Percentiles rank a stretch among this genome's conserved stretches.
These are phyloP conservation scores for Pelargonium cotyledonis DNA, from an alignment of 441 rosid genomes.

Conservation along the genomic window DNA sequence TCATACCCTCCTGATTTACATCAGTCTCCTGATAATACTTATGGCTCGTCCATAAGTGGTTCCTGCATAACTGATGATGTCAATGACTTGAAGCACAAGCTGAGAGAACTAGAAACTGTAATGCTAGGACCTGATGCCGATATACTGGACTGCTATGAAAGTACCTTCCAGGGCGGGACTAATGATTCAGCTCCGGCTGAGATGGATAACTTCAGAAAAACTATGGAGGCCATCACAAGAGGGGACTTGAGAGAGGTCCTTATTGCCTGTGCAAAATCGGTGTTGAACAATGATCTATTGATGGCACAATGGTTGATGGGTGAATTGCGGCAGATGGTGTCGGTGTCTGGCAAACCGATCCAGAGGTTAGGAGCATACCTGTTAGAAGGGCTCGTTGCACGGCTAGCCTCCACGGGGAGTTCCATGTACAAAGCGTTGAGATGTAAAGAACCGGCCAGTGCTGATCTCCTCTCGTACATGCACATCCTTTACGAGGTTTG, in stretches of 20 bases:
- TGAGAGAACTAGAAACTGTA: constrained; percentile 65
- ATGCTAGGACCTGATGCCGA: constrained; percentile 83
- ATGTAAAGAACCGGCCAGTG: constrained; percentile 59
- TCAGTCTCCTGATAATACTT: constrained; percentile 43
- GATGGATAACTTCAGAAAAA: constrained; percentile 44
- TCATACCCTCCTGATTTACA: constrained; percentile 31
- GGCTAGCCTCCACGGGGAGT: constrained; percentile 41
- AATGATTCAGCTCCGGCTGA: constrained; percentile 24
- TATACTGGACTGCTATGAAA: constrained; percentile 29
- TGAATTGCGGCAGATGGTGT: constrained; percentile 55
- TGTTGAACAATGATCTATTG: constrained; percentile 58
- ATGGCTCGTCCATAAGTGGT: constrained; percentile 49
- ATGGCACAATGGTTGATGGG: constrained; percentile 67
- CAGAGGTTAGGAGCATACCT: constrained; percentile 79
- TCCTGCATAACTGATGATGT: constrained; percentile 71
- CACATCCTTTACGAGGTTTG: constrained; percentile 80
- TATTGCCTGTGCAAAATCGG: constrained; percentile 62
- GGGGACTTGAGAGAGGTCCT: constrained; percentile 63
- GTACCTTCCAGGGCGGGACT: constrained; percentile 18
- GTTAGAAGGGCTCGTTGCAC: constrained; percentile 81
- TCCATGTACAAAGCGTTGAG: constrained; percentile 41
- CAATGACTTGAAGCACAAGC: constrained; percentile 53
- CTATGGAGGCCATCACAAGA: constrained; percentile 44
- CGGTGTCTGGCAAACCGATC: constrained; percentile 79
- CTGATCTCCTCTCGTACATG: constrained; percentile 70